Base-by-base conservation (phyloP, 148 eudicot genomes). In the Drosera capensis region DNA sequence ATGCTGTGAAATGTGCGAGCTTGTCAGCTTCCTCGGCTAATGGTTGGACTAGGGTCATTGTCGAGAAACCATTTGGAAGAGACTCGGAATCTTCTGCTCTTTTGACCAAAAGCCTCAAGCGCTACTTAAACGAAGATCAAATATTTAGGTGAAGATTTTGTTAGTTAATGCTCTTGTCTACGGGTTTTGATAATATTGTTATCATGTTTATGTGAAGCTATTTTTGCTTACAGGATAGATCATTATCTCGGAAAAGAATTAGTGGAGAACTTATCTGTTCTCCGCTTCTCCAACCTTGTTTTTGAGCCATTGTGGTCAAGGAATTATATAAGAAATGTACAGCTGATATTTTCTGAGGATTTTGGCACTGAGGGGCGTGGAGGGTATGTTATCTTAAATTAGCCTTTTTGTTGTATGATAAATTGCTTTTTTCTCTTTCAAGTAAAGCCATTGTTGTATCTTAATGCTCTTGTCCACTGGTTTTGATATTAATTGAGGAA, bases 321-420 rank as follows among this genome's bases (percentile, higher is more conserved):
- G 59, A 93, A 90, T 71, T 84, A 84, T 59, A 90, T 90, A 56
- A 73, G 97, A 52, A 90, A 72, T 39, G 97, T 90, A 28, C 97
- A 90, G 66, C 55, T 90, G 20, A 78, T 84, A 58, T 90, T 90
- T 64, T 80, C 97, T 3, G 97, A 90, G 68, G 94, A 88, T 72
- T 88, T 88, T 54, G 97, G 97, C 49, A 90, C 97, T 14, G 95
- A 90, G 80, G 97, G 97, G 46, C 82, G 97, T 23, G 97, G 97
- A 73, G 97, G 97, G 97, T 90, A 90, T 40, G 3, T 43, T 29
- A 52, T 46, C 16, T 14, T 14, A 3, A 9, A 0, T 2, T 0
- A 4, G 6, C 2, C 11, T 34, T 13, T 11, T 34, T 34, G 4
- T 34, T 34, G 14, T 34, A 11, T 5, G 2, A 3, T 34, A 34